Conservation (phyloP, 306 rosid species). For the Pyrus pyrifolia region DNA sequence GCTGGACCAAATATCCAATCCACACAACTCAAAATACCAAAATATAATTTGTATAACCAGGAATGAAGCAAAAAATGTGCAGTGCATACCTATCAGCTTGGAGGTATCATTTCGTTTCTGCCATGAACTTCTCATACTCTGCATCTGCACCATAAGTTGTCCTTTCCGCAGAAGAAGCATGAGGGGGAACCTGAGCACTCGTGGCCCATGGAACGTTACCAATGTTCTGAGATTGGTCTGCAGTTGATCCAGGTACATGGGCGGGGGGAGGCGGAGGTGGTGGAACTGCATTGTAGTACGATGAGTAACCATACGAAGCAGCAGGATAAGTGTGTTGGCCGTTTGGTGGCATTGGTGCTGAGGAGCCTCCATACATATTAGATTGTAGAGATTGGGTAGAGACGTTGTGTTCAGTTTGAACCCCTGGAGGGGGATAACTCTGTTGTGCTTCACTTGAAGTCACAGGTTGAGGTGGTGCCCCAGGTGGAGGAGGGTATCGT, state of each 20-base stretch:
- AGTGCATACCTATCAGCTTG: conserved; percentile 36
- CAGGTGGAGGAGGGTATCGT: conserved; percentile 90
- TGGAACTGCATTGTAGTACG: conserved; percentile 76
- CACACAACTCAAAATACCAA: conserved; percentile 6
- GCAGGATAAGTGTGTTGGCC: conserved; percentile 62
- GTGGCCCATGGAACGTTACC: conserved; percentile 73
- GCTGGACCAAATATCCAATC: neutral
- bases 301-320: conserved; percentile 66
- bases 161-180: conserved; percentile 54
- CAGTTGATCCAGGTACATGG: conserved; percentile 30
- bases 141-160: conserved; percentile 67
- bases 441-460: conserved; percentile 66
- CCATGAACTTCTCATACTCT: conserved; percentile 96
- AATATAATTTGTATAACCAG: neutral
- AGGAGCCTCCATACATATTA: conserved; percentile 51
- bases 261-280: conserved; percentile 66
- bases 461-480: conserved; percentile 63
- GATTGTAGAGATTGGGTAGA: conserved; percentile 44
- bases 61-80: conserved; percentile 7
- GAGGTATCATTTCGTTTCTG: conserved; percentile 77
- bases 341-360: conserved; percentile 55
- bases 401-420: conserved; percentile 60
- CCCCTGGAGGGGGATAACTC: conserved; percentile 90
- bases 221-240: conserved; percentile 53
- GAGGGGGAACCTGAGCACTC: conserved; percentile 50